Evolutionary conservation across 2,329 filamentous ascomycete species (phyloP).

Genomic region (Penicillium sp.): DNA sequence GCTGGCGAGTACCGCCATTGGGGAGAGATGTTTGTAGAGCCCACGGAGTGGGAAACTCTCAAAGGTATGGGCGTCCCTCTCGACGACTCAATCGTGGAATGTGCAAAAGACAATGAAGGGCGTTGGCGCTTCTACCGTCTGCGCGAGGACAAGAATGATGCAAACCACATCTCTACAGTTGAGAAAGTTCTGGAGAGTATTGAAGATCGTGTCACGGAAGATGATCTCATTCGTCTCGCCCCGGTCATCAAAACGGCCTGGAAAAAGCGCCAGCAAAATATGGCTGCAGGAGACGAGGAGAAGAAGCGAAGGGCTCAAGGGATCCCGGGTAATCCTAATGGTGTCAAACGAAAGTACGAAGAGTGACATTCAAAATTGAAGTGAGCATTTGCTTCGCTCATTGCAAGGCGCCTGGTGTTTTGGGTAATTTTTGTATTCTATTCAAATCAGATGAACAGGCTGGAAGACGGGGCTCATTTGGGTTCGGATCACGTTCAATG

Average conservation of each 20-base stretch:
- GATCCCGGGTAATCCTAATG: constrained; percentile 32
- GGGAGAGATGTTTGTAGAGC: constrained; percentile 67
- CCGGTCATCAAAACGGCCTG: constrained; percentile 75
- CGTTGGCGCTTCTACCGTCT: constrained; percentile 88
- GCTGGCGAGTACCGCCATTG: constrained; percentile 67
- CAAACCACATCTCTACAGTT: constrained; percentile 84
- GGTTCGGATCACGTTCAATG: not conserved
- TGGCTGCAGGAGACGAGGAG: constrained; percentile 26
- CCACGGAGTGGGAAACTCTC: constrained; percentile 79
- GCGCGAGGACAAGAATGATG: constrained; percentile 87
- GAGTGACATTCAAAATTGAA: constrained; percentile 26
- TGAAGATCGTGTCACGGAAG: constrained; percentile 76
- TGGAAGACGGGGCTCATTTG: not conserved
- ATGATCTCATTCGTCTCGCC: constrained; percentile 72
- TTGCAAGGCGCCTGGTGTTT: constrained; percentile 12
- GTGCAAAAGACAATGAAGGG: constrained; percentile 72
- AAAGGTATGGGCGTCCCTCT: constrained; percentile 73
- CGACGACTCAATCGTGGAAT: constrained; percentile 89
- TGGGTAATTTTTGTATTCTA: constrained; percentile 2
- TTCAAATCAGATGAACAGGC: not conserved
- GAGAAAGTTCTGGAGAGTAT: constrained; percentile 89
- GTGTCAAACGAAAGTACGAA: constrained; percentile 45
- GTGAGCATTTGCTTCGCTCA: not conserved
- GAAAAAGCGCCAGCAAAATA: constrained; percentile 63
- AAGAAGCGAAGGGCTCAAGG: constrained; percentile 28